Evolutionary conservation across 2,329 filamentous ascomycete species (phyloP), one percentile per base, ranked within the genome.

Genomic region (Claviceps sp.): DNA sequence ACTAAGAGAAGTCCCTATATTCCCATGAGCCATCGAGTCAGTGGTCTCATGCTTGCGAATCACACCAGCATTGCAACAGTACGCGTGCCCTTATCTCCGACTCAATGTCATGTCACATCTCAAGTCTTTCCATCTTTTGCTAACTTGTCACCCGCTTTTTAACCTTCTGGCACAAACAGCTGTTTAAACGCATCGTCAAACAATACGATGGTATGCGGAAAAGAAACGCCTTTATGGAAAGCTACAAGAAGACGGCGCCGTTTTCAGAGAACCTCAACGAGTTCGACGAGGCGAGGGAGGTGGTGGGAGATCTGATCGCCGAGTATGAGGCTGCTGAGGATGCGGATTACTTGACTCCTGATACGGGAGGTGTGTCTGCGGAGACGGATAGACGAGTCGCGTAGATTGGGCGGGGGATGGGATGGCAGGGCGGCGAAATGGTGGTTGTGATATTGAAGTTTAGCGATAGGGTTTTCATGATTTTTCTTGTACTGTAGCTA

Each of bases 1-100:
- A 96, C 93, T 2, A 95, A 95, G 73, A 88, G 94, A 63, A 96
- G 90, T 43, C 94, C 94, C 1, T 97, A 98, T 64, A 85, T 96
- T 43, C 86, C 88, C 52, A 94, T 94, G 73, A 88, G 87, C 59
- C 89, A 96, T 65, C 85, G 93, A 48, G 93, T 98, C 51, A 95
- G 88, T 58, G 93, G 93, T 2, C 78, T 98, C 54, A 98, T 98
- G 93, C 74, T 98, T 54, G 93, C 93, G 13, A 98, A 98, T 65
- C 93, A 98, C 66, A 98, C 93, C 0, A 95, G 90, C 57, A 95
- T 98, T 60, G 88, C 91, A 47, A 96, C 93, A 24, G 81, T 84
- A 72, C 61, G 78, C 16, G 9, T 5, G 13, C 4, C 34, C 26
- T 22, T 44, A 20, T 37, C 24, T 30, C 43, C 6, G 41, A 43